Percentiles rank a stretch among this genome's conserved stretches.
Conservation (phyloP, 2,329 filamentous ascomycete species). For the Scolecobasidium constrictum region DNA sequence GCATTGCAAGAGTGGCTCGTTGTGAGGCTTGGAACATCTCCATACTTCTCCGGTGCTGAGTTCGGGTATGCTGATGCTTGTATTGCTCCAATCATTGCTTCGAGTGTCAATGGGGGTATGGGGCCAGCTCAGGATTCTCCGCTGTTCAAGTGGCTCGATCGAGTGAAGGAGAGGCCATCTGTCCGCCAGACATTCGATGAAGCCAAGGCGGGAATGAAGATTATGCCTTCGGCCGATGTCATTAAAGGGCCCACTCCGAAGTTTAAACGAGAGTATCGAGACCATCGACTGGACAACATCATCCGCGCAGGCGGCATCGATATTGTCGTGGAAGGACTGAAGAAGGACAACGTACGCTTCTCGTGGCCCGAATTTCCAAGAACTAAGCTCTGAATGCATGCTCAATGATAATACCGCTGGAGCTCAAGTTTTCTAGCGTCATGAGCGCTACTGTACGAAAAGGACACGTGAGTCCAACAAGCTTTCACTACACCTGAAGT, state of each 20-base stretch:
- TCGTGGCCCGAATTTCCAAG: background rate
- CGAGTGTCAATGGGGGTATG: background rate
- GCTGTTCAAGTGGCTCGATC: background rate
- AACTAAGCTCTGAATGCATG: background rate
- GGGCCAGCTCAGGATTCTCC: background rate
- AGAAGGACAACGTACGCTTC: background rate
- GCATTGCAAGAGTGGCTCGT: background rate
- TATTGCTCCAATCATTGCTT: background rate
- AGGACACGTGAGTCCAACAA: too few species aligned
- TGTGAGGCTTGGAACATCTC: background rate
- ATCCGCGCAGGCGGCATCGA: background rate
- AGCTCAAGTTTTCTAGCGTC: too few species aligned
- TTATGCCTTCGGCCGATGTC: background rate
- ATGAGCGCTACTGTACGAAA: too few species aligned
- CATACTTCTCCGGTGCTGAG: background rate
- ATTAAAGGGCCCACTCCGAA: background rate
- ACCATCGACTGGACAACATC: background rate
- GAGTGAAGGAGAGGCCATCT: background rate
- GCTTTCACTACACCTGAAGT: too few species aligned
- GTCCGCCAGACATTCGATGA: background rate
- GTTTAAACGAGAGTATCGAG: background rate
- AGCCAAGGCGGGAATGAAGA: background rate
- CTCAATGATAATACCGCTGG: too few species aligned
- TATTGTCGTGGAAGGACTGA: background rate
- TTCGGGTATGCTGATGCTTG: background rate